Base-by-base conservation (phyloP, 129 eudicot species). In the Chrysanthemum seticuspe region DNA sequence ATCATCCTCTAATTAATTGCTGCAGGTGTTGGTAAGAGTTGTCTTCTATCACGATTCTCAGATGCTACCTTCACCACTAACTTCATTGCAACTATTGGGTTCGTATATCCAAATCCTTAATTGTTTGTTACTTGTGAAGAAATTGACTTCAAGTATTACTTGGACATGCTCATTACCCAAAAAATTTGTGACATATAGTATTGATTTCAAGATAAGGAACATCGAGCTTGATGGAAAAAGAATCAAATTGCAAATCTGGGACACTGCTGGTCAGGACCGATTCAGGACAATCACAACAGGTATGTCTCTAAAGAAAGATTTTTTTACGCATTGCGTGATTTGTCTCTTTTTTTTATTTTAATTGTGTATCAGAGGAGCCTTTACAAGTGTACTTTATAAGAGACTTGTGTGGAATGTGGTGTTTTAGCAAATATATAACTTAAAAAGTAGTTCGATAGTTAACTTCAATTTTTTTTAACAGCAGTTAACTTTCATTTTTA, bases 1-100 rank as follows among this genome's bases (percentile, higher is more conserved):
- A 34, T 34, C 40, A 4, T 34, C 40, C 40, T 3, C 40, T 34
- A 34, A 34, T 34, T 34, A 34, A 34, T 34, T 34, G 40, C 18
- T 64, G 73, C 90, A 94, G 98, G 98, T 83, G 98, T 94, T 85
- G 98, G 98, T 78, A 94, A 94, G 95, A 94, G 98, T 88, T 94
- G 97, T 93, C 98, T 94, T 62, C 98, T 94, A 73, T 80, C 90
- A 82, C 96, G 98, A 77, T 93, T 93, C 76, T 89, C 98, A 59
- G 98, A 93, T 79, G 98, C 97, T 72, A 90, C 98, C 73, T 94
- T 94, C 88, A 94, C 98, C 74, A 94, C 98, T 59, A 94, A 96
- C 74, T 94, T 94, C 81, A 94, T 94, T 72, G 88, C 97, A 27
- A 94, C 98, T 67, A 94, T 94, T 72, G 98, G 98, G 98, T 94